Base-by-base conservation (phyloP, 2,329 filamentous ascomycete species). In the Fusarium gaditjirri region DNA sequence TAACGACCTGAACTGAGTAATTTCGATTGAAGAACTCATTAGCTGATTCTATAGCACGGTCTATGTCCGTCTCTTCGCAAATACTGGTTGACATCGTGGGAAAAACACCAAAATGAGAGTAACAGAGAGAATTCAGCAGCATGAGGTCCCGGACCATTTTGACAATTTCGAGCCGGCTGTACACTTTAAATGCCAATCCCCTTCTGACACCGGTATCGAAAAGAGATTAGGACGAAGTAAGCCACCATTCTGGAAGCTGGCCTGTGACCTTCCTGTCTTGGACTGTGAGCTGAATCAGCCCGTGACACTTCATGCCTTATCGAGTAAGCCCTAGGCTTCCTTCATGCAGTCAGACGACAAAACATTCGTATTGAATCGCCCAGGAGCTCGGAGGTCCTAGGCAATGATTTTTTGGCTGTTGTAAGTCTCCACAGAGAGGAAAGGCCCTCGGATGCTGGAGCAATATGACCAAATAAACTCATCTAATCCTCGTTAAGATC, bases 301-400 rank as follows among this genome's bases (percentile, higher is more conserved):
- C 5, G 17, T 25, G 2, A 11, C 27, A 25, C 21, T 35, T 25
- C 4, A 9, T 33, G 27, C 9, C 53, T 27, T 35, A n/a, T 44
- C 29, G 2, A 27, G 39, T 56, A 46, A 56, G 39, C 29, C 13
- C 29, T n/a, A 46, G 23, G 8, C 23, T 3, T 46, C 33, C 29
- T 16, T 27, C 7, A 35, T 46, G 53, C 39, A 8, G 23, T 56
- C 19, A 46, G 29, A 46, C 14, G 12, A 9, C 11, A n/a, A 8
- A 7, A 10, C 23, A 17, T 8, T 42, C 3, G 14, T 10, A 29
- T 29, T 19, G 14, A 10, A 2, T 3, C 11, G 13, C 0, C 16
- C 11, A 19, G 8, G 5, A 19, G 46, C 21, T 19, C n/a, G 0
- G 3, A 12, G 8, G 5, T 13, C 21, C 11, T 13, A 9, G 11